Evolutionary conservation across 2,329 filamentous ascomycete genomes (phyloP).

Genomic region (Stemphylium beticola): DNA sequence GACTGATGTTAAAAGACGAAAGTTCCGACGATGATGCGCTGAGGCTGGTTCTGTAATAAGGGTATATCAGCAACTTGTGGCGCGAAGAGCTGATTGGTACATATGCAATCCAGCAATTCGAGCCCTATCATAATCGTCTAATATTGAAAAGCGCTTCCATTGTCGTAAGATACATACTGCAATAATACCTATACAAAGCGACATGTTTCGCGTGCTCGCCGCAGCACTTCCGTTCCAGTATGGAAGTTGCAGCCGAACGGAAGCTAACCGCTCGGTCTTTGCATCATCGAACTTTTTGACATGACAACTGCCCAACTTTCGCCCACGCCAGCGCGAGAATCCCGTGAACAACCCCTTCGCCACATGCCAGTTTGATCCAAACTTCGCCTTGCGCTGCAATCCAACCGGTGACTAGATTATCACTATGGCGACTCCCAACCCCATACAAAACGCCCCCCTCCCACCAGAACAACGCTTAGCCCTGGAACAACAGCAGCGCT

Average conservation of each 20-base stretch:
- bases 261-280: constrained; percentile 21
- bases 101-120: background rate
- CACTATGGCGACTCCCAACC: constrained; percentile 33
- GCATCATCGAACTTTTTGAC: constrained; percentile 41
- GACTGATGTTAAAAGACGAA: constrained; percentile 27
- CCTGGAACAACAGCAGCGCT: constrained; percentile 39
- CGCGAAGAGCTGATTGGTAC: background rate
- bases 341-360: background rate
- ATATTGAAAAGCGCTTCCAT: background rate
- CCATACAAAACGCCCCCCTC: constrained; percentile 27
- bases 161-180: background rate
- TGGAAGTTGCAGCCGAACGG: constrained; percentile 37
- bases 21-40: constrained; percentile 5
- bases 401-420: background rate
- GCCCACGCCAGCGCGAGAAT: background rate
- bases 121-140: background rate
- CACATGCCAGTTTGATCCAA: background rate
- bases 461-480: constrained; percentile 45
- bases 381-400: background rate
- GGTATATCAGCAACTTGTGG: background rate
- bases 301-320: constrained; percentile 5
- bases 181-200: background rate
- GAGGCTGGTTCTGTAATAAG: background rate
- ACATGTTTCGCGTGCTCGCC: background rate
- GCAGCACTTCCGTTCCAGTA: constrained; percentile 12